A percentile compares a stretch with the other conserved stretches of the same genome.
These are phyloP conservation scores for Eimeria brunetti DNA, from an alignment of 169 alveolate species.

Conservation along the genomic window DNA sequence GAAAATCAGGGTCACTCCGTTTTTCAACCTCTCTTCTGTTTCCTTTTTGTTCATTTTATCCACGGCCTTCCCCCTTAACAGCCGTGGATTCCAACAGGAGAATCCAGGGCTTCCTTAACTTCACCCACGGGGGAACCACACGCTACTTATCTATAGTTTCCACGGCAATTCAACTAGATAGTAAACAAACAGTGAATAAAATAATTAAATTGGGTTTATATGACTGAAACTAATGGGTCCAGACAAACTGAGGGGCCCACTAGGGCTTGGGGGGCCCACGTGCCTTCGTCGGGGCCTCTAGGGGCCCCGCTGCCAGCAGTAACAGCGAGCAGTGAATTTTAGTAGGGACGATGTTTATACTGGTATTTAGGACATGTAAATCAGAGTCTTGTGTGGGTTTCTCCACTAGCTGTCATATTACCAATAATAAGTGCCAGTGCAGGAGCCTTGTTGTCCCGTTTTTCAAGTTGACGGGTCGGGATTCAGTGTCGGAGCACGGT, in stretches of 20 bases:
- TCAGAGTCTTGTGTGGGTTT: neutral
- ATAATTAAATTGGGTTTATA: neutral
- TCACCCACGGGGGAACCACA: neutral
- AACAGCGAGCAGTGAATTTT: neutral
- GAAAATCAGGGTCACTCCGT: neutral
- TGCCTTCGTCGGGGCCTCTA: neutral
- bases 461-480: neutral
- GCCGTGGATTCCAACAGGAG: neutral
- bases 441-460: neutral
- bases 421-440: neutral
- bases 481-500: neutral
- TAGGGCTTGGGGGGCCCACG: conserved; percentile 26
- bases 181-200: neutral
- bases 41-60: neutral
- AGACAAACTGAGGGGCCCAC: neutral
- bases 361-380: neutral
- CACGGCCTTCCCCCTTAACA: neutral
- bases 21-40: neutral
- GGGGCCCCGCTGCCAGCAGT: conserved; percentile 8
- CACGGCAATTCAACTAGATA: neutral
- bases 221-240: neutral
- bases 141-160: neutral
- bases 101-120: neutral
- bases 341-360: neutral
- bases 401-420: neutral